Percentiles rank a stretch among this genome's conserved stretches.
Evolutionary conservation across 202 grass and related monocot species (phyloP).

Genomic region (Panicum virgatum): DNA sequence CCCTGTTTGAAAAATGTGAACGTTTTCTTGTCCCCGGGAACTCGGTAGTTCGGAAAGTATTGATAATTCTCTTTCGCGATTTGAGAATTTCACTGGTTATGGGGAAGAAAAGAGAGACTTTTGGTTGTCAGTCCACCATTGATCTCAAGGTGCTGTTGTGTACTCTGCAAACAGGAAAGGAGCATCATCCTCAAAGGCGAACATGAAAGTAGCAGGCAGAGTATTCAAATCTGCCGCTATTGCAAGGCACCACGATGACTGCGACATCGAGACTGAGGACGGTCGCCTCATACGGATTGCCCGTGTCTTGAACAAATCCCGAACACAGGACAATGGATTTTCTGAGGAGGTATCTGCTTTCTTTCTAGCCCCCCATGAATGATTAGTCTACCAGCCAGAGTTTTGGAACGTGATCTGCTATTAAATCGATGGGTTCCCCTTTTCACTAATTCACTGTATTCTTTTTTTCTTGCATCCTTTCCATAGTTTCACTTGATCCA

Average conservation of each 20-base stretch:
- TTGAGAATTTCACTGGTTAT: background rate
- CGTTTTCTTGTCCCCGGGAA: background rate
- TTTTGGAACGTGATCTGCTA: background rate
- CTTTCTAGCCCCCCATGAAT: background rate
- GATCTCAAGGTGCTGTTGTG: conserved; percentile 12
- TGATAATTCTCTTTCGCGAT: background rate
- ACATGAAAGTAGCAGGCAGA: conserved; percentile 36
- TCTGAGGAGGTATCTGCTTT: conserved; percentile 50
- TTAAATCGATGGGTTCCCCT: background rate
- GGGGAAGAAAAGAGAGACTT: background rate
- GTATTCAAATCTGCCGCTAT: conserved; percentile 46
- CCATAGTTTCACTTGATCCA: background rate
- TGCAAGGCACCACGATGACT: conserved; percentile 23
- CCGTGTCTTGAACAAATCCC: conserved; percentile 35
- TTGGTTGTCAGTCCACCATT: background rate
- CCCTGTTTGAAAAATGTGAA: background rate
- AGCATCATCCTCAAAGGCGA: background rate
- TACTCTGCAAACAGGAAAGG: conserved; percentile 37
- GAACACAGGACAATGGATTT: conserved; percentile 57
- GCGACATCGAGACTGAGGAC: conserved; percentile 53
- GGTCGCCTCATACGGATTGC: conserved; percentile 30
- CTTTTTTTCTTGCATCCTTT: background rate
- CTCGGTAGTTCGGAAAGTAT: background rate
- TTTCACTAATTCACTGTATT: background rate
- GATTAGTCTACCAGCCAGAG: background rate